Base-by-base conservation (phyloP, 805 yeast species). In the Pichia scutulata region DNA sequence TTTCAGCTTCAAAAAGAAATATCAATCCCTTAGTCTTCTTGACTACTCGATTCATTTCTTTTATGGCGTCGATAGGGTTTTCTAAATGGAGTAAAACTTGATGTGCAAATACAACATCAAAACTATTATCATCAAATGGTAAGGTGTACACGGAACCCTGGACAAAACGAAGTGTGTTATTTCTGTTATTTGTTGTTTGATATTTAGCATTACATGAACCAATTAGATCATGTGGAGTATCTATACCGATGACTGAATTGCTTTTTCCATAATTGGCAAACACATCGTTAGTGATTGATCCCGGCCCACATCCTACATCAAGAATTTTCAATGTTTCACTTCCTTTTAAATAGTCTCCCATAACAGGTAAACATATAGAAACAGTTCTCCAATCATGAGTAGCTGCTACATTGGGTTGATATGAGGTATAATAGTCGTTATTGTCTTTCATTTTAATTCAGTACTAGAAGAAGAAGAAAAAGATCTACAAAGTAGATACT, bases 231-330 rank as follows among this genome's bases (percentile, higher is more conserved):
- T 49, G 47, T 8, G 69, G 67, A 19, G 54, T 52, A n/a, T 63
- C 65, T 16, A 70, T 13, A 69, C 55, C 41, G 60, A 70, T 25
- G 52, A 54, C 2, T 66, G 58, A 23, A 68, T 65, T 39, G 69
- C 73, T 5, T 67, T 51, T 1, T 72, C 75, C 46, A 64, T 56
- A 7, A 68, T 61, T 26, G 49, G 53, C 21, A 68, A 71, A 39
- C 22, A 71, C 52, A 48, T 65, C 73, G 7, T 54, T 41, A 5
- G 72, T 68, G 36, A 72, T 71, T 6, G 73, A 59, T 0, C 74
- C 76, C 4, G 75, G 75, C 0, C 76, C 76, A 55, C 70, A 65
- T 10, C 76, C 76, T 21, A 71, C 72, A 52, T 72, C 76, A 14
- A 72, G 62, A 8, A 71, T 55, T 37, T 54, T 52, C 39, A 57